Percentiles rank a stretch among this genome's conserved stretches.
phyloP scores from a whole-genome alignment of 73 alveolate species.

The Loxodes magnus region DNA sequence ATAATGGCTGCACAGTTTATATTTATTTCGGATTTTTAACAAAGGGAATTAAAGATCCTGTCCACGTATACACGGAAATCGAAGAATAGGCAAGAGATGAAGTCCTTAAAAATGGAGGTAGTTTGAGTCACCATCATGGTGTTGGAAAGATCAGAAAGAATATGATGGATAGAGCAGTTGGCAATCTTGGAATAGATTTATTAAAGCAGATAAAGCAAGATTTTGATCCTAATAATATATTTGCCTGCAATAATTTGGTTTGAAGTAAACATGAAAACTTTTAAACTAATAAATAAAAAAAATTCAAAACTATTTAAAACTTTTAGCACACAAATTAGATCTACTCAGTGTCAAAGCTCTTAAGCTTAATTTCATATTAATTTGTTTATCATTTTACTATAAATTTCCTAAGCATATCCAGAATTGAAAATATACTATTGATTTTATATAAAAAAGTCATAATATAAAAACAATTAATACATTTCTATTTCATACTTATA shows the following conservation, averaged over 20 bases:
- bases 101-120: conserved; percentile 64
- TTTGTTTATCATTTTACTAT: too few relatives aligned
- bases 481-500: too few relatives aligned
- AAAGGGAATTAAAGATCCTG: conserved; percentile 41
- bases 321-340: too few relatives aligned
- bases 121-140: conserved; percentile 83
- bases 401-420: too few relatives aligned
- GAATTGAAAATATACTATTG: too few relatives aligned
- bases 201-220: conserved; percentile 33
- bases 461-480: too few relatives aligned
- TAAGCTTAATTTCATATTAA: too few relatives aligned
- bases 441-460: too few relatives aligned
- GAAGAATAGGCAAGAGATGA: conserved; percentile 85
- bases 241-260: conserved; percentile 45
- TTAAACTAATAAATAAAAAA: too few relatives aligned
- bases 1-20: conserved; percentile 77
- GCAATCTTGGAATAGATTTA: conserved; percentile 47
- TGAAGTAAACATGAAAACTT: too few relatives aligned
- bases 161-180: conserved; percentile 37
- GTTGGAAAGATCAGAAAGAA: conserved; percentile 76
- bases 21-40: conserved; percentile 66
- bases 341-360: too few relatives aligned
- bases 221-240: conserved; percentile 63
- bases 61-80: conserved; percentile 45
- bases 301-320: too few relatives aligned